phyloP scores from a whole-genome alignment of 148 eudicot species.

The Rhododendron williamsianum region DNA sequence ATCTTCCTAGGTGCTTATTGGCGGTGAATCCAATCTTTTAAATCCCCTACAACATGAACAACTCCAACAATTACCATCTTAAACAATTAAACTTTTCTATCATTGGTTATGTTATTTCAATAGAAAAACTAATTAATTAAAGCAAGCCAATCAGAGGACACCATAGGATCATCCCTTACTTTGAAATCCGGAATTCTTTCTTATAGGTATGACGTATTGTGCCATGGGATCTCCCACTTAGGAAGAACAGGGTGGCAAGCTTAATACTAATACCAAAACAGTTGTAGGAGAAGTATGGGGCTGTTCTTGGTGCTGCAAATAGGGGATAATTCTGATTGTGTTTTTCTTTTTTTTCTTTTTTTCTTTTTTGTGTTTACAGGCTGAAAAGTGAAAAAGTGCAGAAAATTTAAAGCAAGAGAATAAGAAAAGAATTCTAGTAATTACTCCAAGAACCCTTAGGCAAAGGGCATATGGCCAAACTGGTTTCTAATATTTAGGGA shows the following conservation, averaged over 20 bases:
- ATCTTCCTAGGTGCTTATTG: background rate
- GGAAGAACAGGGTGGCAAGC: background rate
- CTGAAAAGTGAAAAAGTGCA: background rate
- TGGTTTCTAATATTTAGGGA: background rate
- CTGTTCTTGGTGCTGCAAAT: background rate
- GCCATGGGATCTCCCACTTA: background rate
- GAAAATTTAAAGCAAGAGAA: background rate
- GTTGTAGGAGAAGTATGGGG: background rate
- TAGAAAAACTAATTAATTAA: background rate
- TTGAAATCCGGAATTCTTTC: background rate
- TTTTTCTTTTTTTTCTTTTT: background rate
- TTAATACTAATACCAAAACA: background rate
- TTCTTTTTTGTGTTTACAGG: background rate
- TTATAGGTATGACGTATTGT: background rate
- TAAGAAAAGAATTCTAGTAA: background rate
- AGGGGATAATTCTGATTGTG: background rate
- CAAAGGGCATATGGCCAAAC: background rate
- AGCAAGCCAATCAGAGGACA: constrained; percentile 1
- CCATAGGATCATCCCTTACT: background rate
- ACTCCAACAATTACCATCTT: background rate
- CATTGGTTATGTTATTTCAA: background rate
- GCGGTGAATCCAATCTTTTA: background rate
- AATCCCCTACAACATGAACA: background rate
- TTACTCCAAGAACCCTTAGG: background rate
- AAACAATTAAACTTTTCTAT: background rate